Evolutionary conservation across 495 filamentous ascomycete species (phyloP).

Genomic region (Aspergillus affinis): DNA sequence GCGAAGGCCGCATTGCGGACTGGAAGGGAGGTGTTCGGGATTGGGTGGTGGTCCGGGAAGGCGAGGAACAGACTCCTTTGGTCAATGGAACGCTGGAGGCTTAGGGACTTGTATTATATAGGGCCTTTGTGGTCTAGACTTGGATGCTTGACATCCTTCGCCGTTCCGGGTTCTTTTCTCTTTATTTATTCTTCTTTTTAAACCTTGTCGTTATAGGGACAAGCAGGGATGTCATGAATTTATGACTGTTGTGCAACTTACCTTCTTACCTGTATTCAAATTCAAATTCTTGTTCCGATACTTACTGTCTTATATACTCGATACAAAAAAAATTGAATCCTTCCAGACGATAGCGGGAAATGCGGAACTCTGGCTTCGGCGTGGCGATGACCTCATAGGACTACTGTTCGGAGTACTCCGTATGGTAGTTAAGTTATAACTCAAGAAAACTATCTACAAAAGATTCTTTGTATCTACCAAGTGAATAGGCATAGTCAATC

Average conservation of each 20-base stretch:
- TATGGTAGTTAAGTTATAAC: no score
- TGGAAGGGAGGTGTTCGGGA: conserved; percentile 79
- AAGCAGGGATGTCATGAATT: background rate
- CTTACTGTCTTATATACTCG: background rate
- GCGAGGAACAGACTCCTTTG: conserved; percentile 26
- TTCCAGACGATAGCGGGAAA: background rate
- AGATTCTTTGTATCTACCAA: background rate
- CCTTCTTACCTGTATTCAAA: background rate
- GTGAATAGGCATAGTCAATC: background rate
- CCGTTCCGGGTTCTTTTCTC: no score
- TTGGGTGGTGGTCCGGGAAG: conserved; percentile 56
- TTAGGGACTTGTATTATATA: conserved; percentile 1
- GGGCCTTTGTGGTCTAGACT: background rate
- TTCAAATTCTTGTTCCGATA: background rate
- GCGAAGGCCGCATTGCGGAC: conserved; percentile 74
- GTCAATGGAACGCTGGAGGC: conserved; percentile 38
- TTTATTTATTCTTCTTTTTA: background rate
- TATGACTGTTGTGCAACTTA: background rate
- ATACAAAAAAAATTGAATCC: background rate
- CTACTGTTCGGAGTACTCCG: no score
- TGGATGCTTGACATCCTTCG: background rate
- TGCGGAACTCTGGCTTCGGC: background rate
- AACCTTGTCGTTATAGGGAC: background rate
- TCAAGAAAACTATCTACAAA: no score
- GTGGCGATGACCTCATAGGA: no score